Base-by-base conservation (phyloP, 2,329 filamentous ascomycete species). In the Penicillium sp. region DNA sequence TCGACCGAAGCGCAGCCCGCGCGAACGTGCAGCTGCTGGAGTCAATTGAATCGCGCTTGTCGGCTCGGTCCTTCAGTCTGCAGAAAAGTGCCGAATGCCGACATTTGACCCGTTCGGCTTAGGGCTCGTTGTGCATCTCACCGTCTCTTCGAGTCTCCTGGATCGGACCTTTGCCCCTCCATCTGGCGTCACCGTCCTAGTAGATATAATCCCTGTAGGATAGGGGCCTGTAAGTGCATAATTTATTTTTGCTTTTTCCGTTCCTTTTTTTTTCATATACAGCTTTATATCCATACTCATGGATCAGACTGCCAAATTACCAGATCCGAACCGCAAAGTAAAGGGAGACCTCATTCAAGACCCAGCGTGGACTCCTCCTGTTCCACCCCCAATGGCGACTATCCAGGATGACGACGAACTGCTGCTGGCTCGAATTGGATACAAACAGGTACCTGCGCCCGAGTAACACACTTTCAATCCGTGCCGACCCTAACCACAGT, bases 391-490 rank as follows among this genome's bases (percentile, higher is more conserved):
- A 25, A 75, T 75, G 72, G 66, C 69, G 10, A 64, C 66, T 6
- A 79, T 81, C 52, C 68, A 76, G 33, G 76, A 85, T 60, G 80
- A 84, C 46, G 83, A 86, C 54, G 83, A 84, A 64, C 76, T 79
- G 33, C 68, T 85, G 25, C 72, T 86, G 18, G 81, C 81, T 50
- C 78, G 80, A 48, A 85, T 85, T 61, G 83, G 83, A 27, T 86
- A 86, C 64, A 81, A 78, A 59, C 83, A 85, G 69, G 83, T 84
- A 69, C 18, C 35, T 38, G 35, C 35, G 35, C 35, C 35, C 35
- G 18, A 13, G 16, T 22, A 20, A 20, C n/a, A 9, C 35, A 10
- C 8, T 22, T 20, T 20, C 7, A 4, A 22, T 20, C 16, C 51
- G n/a, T 39, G 43, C 28, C n/a, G 5, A 14, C 30, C 20, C 31